Evolutionary conservation across 495 filamentous ascomycete species (phyloP).

Genomic region (Opeltia flavorubescens): DNA sequence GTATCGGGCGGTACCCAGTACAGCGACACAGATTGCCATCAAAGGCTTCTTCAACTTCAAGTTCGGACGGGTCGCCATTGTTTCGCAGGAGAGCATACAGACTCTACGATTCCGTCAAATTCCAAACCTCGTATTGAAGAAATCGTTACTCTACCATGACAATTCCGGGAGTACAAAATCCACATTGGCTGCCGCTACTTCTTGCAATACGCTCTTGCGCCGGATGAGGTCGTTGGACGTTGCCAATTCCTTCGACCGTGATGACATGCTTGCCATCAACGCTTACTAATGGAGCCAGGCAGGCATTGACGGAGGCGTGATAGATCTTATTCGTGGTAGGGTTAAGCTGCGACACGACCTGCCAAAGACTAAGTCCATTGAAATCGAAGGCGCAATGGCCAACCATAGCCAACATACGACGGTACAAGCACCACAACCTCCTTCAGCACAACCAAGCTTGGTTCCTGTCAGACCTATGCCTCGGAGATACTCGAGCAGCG

Average conservation of each 20-base stretch:
- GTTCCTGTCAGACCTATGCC: slow-evolving; percentile 76
- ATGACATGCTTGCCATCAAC: slow-evolving; percentile 98
- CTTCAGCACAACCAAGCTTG: slow-evolving; percentile 75
- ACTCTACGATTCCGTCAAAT: slow-evolving; percentile 26
- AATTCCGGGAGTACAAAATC: slow-evolving; percentile 94
- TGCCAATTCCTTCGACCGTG: slow-evolving; percentile 94
- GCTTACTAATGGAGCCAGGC: slow-evolving; percentile 79
- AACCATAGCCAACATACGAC: slow-evolving; percentile 40
- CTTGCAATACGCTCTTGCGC: slow-evolving; percentile 67
- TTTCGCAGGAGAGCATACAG: slow-evolving; percentile 74
- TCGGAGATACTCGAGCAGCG: slow-evolving; percentile 79
- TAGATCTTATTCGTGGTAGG: slow-evolving; percentile 82
- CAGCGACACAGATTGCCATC: slow-evolving; percentile 95
- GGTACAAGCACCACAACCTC: slow-evolving; percentile 93
- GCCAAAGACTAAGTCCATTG: slow-evolving; percentile 3
- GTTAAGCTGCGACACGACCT: slow-evolving; percentile 82
- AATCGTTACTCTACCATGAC: slow-evolving; percentile 56
- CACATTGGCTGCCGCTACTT: slow-evolving; percentile 48
- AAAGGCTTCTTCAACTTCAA: slow-evolving; percentile 77
- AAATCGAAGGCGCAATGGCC: background rate
- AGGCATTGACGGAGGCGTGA: slow-evolving; percentile 88
- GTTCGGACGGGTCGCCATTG: slow-evolving; percentile 48
- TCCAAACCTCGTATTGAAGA: background rate
- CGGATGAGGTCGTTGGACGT: slow-evolving; percentile 75
- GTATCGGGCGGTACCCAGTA: slow-evolving; percentile 86